phyloP scores from a whole-genome alignment of 129 eudicot species.

The Erigeron canadensis region DNA sequence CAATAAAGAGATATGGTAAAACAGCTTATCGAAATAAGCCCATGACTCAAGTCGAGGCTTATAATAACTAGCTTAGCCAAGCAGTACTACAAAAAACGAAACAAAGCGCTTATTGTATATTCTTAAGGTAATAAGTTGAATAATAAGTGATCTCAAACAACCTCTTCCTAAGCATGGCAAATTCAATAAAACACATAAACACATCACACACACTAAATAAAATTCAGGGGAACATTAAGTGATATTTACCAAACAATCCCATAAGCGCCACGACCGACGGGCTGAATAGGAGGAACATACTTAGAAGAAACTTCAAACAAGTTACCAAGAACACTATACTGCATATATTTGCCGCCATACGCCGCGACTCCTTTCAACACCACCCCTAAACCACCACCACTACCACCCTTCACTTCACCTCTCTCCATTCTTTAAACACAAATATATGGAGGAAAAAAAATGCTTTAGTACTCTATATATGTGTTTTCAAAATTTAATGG shows the following conservation, averaged over 20 bases:
- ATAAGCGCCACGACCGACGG: slow-evolving; percentile 85
- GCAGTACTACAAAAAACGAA: no score
- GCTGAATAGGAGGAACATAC: slow-evolving; percentile 67
- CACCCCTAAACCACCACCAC: slow-evolving; percentile 19
- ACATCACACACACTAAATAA: neutral
- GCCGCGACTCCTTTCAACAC: slow-evolving; percentile 50
- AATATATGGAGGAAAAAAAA: no score
- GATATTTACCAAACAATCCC: slow-evolving; percentile 69
- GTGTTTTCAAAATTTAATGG: neutral
- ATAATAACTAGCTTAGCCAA: no score
- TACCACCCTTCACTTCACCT: slow-evolving; percentile 14
- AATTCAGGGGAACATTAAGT: neutral
- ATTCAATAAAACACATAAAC: neutral
- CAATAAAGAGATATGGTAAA: no score
- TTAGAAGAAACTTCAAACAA: slow-evolving; percentile 65
- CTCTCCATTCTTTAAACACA: slow-evolving; percentile 6
- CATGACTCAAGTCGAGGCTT: no score
- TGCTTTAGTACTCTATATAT: neutral
- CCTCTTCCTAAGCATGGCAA: no score
- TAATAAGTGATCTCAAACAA: no score
- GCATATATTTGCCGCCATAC: slow-evolving; percentile 48
- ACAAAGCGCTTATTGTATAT: no score
- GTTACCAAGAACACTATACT: slow-evolving; percentile 68
- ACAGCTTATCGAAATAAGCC: no score
- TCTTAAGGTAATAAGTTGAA: no score